A percentile compares a stretch with the other conserved stretches of the same genome.
phyloP scores from a whole-genome alignment of 345 rosid genomes.

The Turritis glabra region DNA sequence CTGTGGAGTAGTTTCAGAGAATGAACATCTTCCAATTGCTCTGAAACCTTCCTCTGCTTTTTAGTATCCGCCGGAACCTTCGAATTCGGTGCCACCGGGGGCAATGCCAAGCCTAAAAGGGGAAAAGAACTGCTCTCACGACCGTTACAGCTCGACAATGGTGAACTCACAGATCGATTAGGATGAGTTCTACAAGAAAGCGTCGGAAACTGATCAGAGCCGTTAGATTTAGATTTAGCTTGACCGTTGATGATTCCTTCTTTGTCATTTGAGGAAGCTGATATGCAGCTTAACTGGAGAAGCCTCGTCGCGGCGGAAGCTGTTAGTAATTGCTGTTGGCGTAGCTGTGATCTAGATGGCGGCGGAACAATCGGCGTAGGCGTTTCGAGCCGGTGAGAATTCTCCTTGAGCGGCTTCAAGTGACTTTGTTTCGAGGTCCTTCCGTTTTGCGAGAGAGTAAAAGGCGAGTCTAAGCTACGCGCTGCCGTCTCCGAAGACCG shows the following conservation, averaged over 20 bases:
- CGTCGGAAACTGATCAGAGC: conserved; percentile 17
- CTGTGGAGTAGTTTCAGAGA: conserved; percentile 59
- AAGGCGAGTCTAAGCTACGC: conserved; percentile 51
- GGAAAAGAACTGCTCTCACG: conserved; percentile 2
- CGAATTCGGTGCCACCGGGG: conserved; percentile 49
- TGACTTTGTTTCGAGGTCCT: not conserved
- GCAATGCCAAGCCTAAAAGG: conserved; percentile 45
- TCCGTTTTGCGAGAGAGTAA: conserved; percentile 32
- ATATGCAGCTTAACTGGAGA: conserved; percentile 50
- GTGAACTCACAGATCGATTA: conserved; percentile 9
- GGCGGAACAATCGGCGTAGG: conserved; percentile 1
- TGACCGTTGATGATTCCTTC: not conserved
- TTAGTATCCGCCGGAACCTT: conserved; percentile 42
- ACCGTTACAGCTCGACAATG: not conserved
- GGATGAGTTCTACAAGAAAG: conserved; percentile 7
- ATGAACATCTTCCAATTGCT: conserved; percentile 62
- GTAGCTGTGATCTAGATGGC: conserved; percentile 16
- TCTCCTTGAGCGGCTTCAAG: conserved; percentile 23
- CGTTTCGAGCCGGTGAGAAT: conserved; percentile 1
- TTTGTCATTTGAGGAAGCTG: conserved; percentile 12
- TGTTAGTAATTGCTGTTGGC: conserved; percentile 5
- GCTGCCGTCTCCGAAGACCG: conserved; percentile 35
- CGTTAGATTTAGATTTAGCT: not conserved
- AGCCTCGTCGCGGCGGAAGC: conserved; percentile 55
- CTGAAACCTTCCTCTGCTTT: conserved; percentile 46